Percentiles rank a stretch among this genome's conserved stretches.
phyloP scores from a whole-genome alignment of 179 eudicot species.

The Monotropa hypopitys region DNA sequence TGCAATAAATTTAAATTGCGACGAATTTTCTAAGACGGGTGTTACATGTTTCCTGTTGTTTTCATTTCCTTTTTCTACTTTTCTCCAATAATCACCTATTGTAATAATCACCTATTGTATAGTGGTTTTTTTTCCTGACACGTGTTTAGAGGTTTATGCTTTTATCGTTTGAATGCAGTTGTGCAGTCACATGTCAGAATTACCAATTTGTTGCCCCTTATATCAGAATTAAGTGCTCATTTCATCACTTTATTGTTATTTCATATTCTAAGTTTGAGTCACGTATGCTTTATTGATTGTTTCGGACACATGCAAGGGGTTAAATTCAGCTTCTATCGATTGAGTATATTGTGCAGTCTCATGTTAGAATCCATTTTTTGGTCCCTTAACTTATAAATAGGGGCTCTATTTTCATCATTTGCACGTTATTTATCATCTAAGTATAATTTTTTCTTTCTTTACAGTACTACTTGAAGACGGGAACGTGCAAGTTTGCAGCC shows the following conservation, averaged over 20 bases:
- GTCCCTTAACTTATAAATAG: neutral
- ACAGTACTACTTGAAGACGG: constrained; percentile 88
- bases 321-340: neutral
- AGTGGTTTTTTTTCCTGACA: neutral
- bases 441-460: neutral
- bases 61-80: neutral
- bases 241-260: neutral
- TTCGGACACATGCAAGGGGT: neutral
- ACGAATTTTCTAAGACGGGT: too few species aligned
- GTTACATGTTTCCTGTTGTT: neutral
- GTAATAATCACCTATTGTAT: too few species aligned
- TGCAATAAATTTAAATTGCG: too few species aligned
- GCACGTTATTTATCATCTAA: neutral
- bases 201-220: neutral
- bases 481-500: constrained; percentile 88
- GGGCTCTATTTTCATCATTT: constrained; percentile 2
- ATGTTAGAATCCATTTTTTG: neutral
- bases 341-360: neutral
- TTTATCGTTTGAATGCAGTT: neutral
- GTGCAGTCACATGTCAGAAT: neutral
- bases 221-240: too few species aligned
- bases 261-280: neutral
- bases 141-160: neutral
- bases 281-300: neutral
- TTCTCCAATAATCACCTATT: neutral